Conservation (phyloP, 2,329 filamentous ascomycete genomes). For the Diplodia scrobiculata region DNA sequence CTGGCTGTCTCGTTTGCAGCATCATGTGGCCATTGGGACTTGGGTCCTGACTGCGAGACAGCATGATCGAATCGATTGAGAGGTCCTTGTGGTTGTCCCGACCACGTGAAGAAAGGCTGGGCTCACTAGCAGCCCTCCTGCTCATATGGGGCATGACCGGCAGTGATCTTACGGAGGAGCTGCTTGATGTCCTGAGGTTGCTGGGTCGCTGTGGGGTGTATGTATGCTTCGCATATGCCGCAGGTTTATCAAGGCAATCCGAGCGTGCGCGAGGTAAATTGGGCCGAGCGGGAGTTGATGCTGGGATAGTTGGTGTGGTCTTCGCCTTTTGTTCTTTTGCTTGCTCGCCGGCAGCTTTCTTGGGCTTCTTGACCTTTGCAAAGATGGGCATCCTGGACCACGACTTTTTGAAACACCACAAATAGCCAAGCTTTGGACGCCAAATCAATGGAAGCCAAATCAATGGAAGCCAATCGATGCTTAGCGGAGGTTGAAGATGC, state of each 20-base stretch:
- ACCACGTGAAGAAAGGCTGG: slow-evolving; percentile 5
- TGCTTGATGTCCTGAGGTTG: slow-evolving; percentile 19
- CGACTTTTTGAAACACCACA: background rate
- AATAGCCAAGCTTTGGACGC: background rate
- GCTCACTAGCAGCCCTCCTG: slow-evolving; percentile 12
- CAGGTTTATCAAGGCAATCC: slow-evolving; percentile 38
- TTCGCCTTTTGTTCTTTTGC: slow-evolving; percentile 33
- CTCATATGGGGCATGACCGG: slow-evolving; percentile 5
- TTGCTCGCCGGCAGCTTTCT: slow-evolving; percentile 35
- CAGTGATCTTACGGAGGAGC: background rate
- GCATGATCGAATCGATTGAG: slow-evolving; percentile 39
- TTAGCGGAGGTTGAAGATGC: no score
- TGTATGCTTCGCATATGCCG: slow-evolving; percentile 31
- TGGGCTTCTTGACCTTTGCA: slow-evolving; percentile 37
- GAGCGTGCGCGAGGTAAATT: slow-evolving; percentile 29
- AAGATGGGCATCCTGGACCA: slow-evolving; percentile 39
- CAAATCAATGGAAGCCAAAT: background rate
- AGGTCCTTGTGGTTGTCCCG: slow-evolving; percentile 29
- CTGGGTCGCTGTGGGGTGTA: slow-evolving; percentile 32
- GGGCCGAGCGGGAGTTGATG: slow-evolving; percentile 25
- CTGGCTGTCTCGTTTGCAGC: slow-evolving; percentile 11
- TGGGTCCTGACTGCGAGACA: slow-evolving; percentile 15
- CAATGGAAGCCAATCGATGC: background rate
- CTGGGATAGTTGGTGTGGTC: slow-evolving; percentile 21
- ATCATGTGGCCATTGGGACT: slow-evolving; percentile 13